Evolutionary conservation across 495 filamentous ascomycete genomes (phyloP), one percentile per base, ranked within the genome.

Genomic region (Penicillium lividum): DNA sequence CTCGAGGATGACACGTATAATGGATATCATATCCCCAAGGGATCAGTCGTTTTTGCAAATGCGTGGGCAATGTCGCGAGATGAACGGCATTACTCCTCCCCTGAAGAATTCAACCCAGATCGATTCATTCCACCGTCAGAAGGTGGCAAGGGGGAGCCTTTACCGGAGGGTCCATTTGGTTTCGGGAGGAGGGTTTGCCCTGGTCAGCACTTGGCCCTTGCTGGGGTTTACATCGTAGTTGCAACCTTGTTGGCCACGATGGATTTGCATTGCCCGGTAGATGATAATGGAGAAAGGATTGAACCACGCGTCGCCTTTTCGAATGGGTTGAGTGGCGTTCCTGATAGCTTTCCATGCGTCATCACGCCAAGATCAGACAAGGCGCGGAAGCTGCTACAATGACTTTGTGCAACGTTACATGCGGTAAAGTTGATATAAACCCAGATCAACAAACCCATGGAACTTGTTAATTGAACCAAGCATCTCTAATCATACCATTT

Each of bases 161-260:
- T 81, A 13, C 77, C 76, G 0, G 67, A 78, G 16, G 80, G 78
- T 0, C 78, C 76, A 2, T 84, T 83, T 65, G 82, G 82, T 2
- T 84, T 84, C 67, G 82, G 81, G 1, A 44, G 73, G 16, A 40
- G 70, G 28, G 47, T 66, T 15, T 69, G 61, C 44, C 61, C 61
- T 4, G 66, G 63, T 5, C 55, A 60, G 49, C 52, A 66, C 30
- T 34, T 69, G 18, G 61, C 60, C 5, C 44, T 62, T n/a, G 54
- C 56, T 2, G 55, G 63, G 8, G 46, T 69, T 25, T 66, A 59
- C 43, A 66, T 69, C 48, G 45, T 50, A 1, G 18, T 69, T 9
- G 60, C 63, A 1, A 63, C 55, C 4, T 49, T 69, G 52, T 10
- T 68, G 22, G 59, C 54, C 8, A 61, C 62, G 0, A 44, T 63